Evolutionary conservation across 176 grass and related monocot genomes (phyloP), one percentile per base, ranked within the genome.

Genomic region (Triticum urartu): DNA sequence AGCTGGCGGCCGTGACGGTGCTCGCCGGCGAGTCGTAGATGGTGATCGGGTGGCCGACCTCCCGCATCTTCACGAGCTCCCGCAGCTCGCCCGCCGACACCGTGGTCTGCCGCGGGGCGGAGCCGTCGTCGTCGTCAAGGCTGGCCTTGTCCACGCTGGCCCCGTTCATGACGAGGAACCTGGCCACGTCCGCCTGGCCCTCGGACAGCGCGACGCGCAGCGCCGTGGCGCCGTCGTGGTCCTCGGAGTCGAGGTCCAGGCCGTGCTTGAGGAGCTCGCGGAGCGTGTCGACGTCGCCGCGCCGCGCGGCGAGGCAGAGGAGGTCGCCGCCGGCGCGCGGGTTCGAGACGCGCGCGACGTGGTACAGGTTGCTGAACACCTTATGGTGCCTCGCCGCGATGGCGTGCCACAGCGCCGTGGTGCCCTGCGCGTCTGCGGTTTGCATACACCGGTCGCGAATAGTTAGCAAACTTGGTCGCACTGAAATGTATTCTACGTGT

Each of bases 301-400:
- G 86, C 69, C 90, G 90, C 68, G 92, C 81, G 15, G 94, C 94
- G 22, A 88, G 79, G 80, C 92, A 90, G 6, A 99, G 90, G 68
- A 99, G 89, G 82, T 99, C 90, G 2, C 92, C 90, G 7, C 72
- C 87, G 70, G 86, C 80, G 69, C 77, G 86, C 65, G 94, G 90
- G 72, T 61, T 78, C 4, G 94, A 93, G 33, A 42, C 26, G 81
- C 85, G 88, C 35, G 92, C 92, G 35, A 77, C 78, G 21, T 91
- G 94, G 92, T 92, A 87, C 43, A 96, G 77, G 78, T 94, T 88
- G 82, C 91, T 95, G 92, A 98, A 95, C 82, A 95, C 89, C 80
- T 89, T 92, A 74, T 95, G 91, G 86, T 94, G 93, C 76, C 93
- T 82, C 77, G 81, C 89, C 1, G 86, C 82, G 21, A 95, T 85